phyloP scores from a whole-genome alignment of 2,329 filamentous ascomycete species.

The Aspergillus amoenus region DNA sequence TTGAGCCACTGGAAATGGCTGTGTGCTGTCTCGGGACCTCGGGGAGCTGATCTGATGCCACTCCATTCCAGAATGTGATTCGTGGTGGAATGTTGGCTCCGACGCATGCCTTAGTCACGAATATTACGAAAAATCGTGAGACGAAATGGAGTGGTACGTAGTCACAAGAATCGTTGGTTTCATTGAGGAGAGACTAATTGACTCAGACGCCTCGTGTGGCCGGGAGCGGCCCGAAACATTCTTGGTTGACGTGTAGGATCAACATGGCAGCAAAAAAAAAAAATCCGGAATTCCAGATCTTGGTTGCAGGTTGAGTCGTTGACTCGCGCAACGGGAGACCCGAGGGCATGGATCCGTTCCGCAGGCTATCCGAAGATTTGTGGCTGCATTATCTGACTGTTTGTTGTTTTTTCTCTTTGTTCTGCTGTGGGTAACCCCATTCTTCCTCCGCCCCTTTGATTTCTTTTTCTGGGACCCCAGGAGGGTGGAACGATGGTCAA shows the following conservation, averaged over 20 bases:
- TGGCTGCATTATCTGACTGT: slow-evolving; percentile 16
- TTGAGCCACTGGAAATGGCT: background rate
- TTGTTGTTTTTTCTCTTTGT: slow-evolving; percentile 13
- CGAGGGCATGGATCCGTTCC: slow-evolving; percentile 16
- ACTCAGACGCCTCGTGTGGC: slow-evolving; percentile 5
- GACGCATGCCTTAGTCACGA: background rate
- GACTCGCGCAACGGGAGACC: slow-evolving; percentile 16
- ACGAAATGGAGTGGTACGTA: background rate
- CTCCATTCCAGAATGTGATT: background rate
- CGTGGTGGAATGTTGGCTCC: slow-evolving; percentile 2
- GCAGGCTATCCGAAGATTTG: slow-evolving; percentile 4
- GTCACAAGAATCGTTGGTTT: background rate
- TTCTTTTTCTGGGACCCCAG: slow-evolving; percentile 2
- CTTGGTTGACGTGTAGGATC: slow-evolving; percentile 15
- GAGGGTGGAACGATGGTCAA: background rate
- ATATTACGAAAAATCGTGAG: background rate
- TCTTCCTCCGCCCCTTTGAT: background rate
- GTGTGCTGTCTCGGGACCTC: background rate
- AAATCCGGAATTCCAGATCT: background rate
- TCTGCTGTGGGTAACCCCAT: background rate
- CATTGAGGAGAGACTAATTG: background rate
- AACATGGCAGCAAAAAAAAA: slow-evolving; percentile 5
- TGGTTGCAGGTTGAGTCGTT: background rate
- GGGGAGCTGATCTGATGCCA: background rate
- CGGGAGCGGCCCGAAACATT: slow-evolving; percentile 23